Percentiles rank a stretch among this genome's conserved stretches.
These are phyloP conservation scores for Raphidocelis subcapitata DNA, from an alignment of 139 green algal species.

Conservation along the genomic window DNA sequence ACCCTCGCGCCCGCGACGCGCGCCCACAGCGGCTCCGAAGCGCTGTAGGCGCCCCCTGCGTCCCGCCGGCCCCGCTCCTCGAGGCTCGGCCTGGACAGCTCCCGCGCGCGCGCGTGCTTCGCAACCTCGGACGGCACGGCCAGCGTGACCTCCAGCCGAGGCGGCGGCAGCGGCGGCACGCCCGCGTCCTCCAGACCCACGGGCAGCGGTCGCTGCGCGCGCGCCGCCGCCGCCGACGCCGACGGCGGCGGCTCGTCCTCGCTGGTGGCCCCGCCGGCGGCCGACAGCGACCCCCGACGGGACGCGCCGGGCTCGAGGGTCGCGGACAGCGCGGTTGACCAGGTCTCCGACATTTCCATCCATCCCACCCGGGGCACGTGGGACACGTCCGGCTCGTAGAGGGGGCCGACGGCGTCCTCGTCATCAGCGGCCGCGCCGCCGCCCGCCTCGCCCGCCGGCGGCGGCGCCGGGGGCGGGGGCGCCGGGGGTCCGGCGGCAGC, in stretches of 20 bases:
- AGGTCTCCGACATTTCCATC: too few relatives aligned
- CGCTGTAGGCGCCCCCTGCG: slow-evolving; percentile 53
- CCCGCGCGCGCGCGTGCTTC: slow-evolving; percentile 4
- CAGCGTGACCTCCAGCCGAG: slow-evolving; percentile 40
- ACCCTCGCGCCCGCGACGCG: slow-evolving; percentile 45
- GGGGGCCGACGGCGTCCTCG: too few relatives aligned
- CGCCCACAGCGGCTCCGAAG: slow-evolving; percentile 64
- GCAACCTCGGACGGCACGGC: slow-evolving; percentile 19
- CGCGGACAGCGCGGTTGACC: too few relatives aligned
- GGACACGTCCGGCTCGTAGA: too few relatives aligned
- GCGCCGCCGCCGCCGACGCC: background rate
- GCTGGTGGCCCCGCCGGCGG: too few relatives aligned
- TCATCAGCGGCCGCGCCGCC: background rate
- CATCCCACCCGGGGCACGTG: too few relatives aligned
- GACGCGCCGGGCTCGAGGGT: too few relatives aligned
- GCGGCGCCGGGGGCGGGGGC: background rate
- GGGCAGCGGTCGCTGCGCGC: slow-evolving; percentile 8
- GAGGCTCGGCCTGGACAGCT: slow-evolving; percentile 22
- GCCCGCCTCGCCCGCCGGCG: background rate
- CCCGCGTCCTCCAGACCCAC: slow-evolving; percentile 45
- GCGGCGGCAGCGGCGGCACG: slow-evolving; percentile 64
- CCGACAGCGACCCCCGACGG: too few relatives aligned
- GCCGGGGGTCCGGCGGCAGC: slow-evolving; percentile 21
- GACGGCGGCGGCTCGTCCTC: too few relatives aligned
- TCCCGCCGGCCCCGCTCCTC: slow-evolving; percentile 43